Percentiles rank a stretch among this genome's conserved stretches.
phyloP scores from a whole-genome alignment of 148 eudicot species.

The Beta vulgaris region DNA sequence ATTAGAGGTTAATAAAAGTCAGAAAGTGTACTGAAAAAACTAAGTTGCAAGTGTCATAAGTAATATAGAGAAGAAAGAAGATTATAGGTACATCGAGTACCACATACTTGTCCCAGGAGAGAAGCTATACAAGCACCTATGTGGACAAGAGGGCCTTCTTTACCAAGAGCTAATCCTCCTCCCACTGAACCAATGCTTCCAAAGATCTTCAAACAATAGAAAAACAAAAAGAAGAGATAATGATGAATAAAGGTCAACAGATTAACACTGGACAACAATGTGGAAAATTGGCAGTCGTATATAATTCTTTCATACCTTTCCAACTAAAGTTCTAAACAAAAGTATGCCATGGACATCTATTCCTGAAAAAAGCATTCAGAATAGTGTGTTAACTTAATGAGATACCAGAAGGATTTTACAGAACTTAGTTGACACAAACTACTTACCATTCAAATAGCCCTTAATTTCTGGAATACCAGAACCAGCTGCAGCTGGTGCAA shows the following conservation, averaged over 20 bases:
- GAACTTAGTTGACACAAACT: conserved; percentile 9
- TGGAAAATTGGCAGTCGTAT: conserved; percentile 12
- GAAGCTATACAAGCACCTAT: conserved; percentile 99
- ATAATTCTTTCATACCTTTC: conserved; percentile 58
- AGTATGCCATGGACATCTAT: conserved; percentile 93
- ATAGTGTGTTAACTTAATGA: conserved; percentile 8
- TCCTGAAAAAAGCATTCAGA: conserved; percentile 45
- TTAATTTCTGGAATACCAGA: conserved; percentile 99
- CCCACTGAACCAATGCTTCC: conserved; percentile 99
- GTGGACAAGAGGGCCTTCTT: conserved; percentile 99
- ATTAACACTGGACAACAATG: background rate
- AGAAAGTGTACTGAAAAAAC: background rate
- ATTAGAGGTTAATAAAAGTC: background rate
- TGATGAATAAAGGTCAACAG: background rate
- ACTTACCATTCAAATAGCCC: conserved; percentile 94
- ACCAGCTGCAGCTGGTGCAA: conserved; percentile 99
- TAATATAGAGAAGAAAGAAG: background rate
- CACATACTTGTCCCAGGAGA: conserved; percentile 87
- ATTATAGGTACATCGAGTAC: background rate
- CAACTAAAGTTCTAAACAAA: conserved; percentile 86
- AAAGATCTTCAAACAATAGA: conserved; percentile 51
- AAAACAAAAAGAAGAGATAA: background rate
- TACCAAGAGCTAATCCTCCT: conserved; percentile 97
- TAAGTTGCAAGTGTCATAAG: background rate
- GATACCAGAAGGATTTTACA: background rate